A percentile compares a stretch with the other conserved stretches of the same genome.
Evolutionary conservation across 495 filamentous ascomycete genomes (phyloP).

Genomic region (Hypoxylon crocopeplum): DNA sequence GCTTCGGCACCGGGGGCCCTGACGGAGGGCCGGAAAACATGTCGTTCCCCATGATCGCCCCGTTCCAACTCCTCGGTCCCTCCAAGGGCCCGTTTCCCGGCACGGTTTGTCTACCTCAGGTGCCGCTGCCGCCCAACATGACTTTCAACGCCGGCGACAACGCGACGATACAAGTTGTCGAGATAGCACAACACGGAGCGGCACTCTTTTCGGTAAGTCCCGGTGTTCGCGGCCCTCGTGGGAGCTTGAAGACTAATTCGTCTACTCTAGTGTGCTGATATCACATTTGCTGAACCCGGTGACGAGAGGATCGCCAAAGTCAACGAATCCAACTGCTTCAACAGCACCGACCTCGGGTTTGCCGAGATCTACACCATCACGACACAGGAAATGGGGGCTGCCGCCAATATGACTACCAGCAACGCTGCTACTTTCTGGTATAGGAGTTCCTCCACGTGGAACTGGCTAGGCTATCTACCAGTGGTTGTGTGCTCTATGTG

Average conservation of each 20-base stretch:
- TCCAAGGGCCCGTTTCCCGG: slow-evolving; percentile 82
- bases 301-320: slow-evolving; percentile 71
- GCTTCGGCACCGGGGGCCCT: slow-evolving; percentile 73
- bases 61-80: slow-evolving; percentile 88
- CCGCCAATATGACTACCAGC: slow-evolving; percentile 38
- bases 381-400: slow-evolving; percentile 44
- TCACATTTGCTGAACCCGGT: slow-evolving; percentile 74
- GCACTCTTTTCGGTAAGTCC: slow-evolving; percentile 84
- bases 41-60: slow-evolving; percentile 80
- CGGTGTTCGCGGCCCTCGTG: not conserved
- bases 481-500: slow-evolving; percentile 44
- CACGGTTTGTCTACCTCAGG: slow-evolving; percentile 87
- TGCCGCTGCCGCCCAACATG: slow-evolving; percentile 79
- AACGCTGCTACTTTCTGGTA: slow-evolving; percentile 32
- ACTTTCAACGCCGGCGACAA: slow-evolving; percentile 81
- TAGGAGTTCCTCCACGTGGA: slow-evolving; percentile 20
- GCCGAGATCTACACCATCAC: slow-evolving; percentile 73
- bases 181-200: slow-evolving; percentile 88
- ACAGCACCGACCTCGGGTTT: slow-evolving; percentile 76
- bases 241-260: slow-evolving; percentile 17
- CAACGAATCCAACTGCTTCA: slow-evolving; percentile 82
- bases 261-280: slow-evolving; percentile 80
- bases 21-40: slow-evolving; percentile 76
- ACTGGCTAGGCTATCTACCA: slow-evolving; percentile 47
- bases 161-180: slow-evolving; percentile 93